Percentiles rank a stretch among this genome's conserved stretches.
Conservation (phyloP, 2,329 filamentous ascomycete genomes). For the Zasmidium cellare region DNA sequence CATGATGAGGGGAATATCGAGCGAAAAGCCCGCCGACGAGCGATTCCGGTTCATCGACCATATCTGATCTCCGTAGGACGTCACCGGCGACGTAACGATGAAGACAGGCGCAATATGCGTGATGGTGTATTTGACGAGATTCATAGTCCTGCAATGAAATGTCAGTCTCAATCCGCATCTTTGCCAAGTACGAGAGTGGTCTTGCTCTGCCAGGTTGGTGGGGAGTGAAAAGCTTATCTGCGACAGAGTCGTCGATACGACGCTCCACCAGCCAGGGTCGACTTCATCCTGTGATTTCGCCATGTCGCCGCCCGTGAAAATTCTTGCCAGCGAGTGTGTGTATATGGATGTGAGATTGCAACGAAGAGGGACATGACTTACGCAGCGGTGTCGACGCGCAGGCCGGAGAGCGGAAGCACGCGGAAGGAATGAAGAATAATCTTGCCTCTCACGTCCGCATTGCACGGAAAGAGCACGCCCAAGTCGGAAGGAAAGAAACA, state of each 20-base stretch:
- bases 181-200: not conserved
- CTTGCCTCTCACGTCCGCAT: not conserved
- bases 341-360: no score
- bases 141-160: conserved; percentile 28
- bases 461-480: not conserved
- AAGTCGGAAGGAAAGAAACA: not conserved
- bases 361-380: conserved; percentile 7
- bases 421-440: conserved; percentile 6
- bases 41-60: conserved; percentile 61
- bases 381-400: conserved; percentile 3
- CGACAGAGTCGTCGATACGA: not conserved
- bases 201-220: conserved; percentile 20
- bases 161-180: conserved; percentile 11
- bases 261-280: conserved; percentile 5
- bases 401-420: not conserved
- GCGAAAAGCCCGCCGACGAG: conserved; percentile 63
- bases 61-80: conserved; percentile 67
- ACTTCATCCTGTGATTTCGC: conserved; percentile 1
- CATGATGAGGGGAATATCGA: conserved; percentile 69
- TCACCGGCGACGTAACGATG: conserved; percentile 63
- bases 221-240: conserved; percentile 18
- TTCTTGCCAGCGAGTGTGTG: not conserved
- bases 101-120: conserved; percentile 40
- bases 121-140: conserved; percentile 34
- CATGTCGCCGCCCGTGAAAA: not conserved